These are phyloP conservation scores for Wickerhamiella azyma DNA, from an alignment of 805 yeast species.

Conservation along the genomic window DNA sequence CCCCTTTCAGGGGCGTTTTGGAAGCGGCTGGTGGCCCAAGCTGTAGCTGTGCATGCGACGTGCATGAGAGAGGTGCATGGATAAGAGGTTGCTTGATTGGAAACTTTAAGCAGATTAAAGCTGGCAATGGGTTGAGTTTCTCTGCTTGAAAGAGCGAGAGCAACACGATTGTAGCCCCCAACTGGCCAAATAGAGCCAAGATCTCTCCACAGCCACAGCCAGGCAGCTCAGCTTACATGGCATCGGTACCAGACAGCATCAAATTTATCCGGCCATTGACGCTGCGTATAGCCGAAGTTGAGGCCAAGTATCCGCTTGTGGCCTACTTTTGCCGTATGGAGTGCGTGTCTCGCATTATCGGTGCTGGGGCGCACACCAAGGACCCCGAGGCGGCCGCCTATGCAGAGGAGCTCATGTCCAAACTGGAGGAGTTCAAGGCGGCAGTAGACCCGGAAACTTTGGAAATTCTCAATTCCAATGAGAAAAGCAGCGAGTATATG, in stretches of 20 bases:
- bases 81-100: too few relatives aligned
- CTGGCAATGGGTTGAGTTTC: too few relatives aligned
- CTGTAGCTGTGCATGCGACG: too few relatives aligned
- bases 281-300: slow-evolving; percentile 43
- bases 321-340: slow-evolving; percentile 60
- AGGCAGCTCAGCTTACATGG: background rate
- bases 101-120: too few relatives aligned
- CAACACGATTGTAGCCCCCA: too few relatives aligned
- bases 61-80: too few relatives aligned
- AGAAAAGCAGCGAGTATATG: slow-evolving; percentile 41
- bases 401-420: slow-evolving; percentile 52
- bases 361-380: slow-evolving; percentile 41
- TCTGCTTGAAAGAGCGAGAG: too few relatives aligned
- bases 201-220: too few relatives aligned
- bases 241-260: slow-evolving; percentile 17
- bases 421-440: slow-evolving; percentile 46
- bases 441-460: slow-evolving; percentile 22
- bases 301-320: slow-evolving; percentile 45
- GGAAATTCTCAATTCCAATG: slow-evolving; percentile 45
- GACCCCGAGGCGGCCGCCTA: slow-evolving; percentile 43
- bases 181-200: too few relatives aligned
- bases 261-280: slow-evolving; percentile 20
- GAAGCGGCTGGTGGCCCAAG: too few relatives aligned
- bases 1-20: too few relatives aligned
- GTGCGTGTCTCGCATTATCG: slow-evolving; percentile 60